phyloP scores from a whole-genome alignment of 1,284 basidiomycete genomes.

The Malassezia obtusa region DNA sequence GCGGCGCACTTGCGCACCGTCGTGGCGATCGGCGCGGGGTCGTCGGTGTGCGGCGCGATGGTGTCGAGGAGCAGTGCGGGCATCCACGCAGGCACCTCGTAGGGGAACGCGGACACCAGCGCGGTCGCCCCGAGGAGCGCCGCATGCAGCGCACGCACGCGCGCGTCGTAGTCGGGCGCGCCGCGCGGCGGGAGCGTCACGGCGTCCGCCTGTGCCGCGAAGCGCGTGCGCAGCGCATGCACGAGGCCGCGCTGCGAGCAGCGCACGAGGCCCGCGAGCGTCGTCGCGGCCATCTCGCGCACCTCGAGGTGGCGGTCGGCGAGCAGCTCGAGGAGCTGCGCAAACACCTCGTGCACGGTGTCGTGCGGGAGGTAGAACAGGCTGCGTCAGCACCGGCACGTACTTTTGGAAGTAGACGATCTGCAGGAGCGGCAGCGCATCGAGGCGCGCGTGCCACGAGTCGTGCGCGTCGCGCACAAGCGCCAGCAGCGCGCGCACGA shows the following conservation, averaged over 20 bases:
- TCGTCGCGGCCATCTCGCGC: slow-evolving; percentile 49
- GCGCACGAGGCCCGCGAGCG: slow-evolving; percentile 77
- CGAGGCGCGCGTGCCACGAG: slow-evolving; percentile 42
- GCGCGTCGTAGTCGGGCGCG: slow-evolving; percentile 62
- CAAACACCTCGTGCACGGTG: slow-evolving; percentile 26
- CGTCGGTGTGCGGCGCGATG: slow-evolving; percentile 68
- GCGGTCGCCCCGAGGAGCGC: slow-evolving; percentile 78
- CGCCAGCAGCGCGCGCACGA: slow-evolving; percentile 30
- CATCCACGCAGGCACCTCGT: slow-evolving; percentile 72
- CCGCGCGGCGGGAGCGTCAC: slow-evolving; percentile 52
- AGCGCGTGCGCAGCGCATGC: slow-evolving; percentile 55
- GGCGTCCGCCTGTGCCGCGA: slow-evolving; percentile 44
- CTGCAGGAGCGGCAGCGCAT: slow-evolving; percentile 40
- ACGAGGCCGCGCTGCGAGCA: slow-evolving; percentile 86
- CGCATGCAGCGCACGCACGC: slow-evolving; percentile 69
- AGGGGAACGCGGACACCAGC: slow-evolving; percentile 69
- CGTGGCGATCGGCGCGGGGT: slow-evolving; percentile 81
- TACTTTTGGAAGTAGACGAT: slow-evolving; percentile 45
- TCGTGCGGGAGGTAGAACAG: slow-evolving; percentile 32
- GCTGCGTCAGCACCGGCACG: slow-evolving; percentile 2
- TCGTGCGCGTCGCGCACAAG: slow-evolving; percentile 28
- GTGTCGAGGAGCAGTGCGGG: slow-evolving; percentile 61
- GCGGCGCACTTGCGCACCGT: slow-evolving; percentile 80
- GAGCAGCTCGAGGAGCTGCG: slow-evolving; percentile 34
- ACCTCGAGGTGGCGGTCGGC: slow-evolving; percentile 42